Evolutionary conservation across 257 asterid species (phyloP).

Genomic region (Gentiana straminea): DNA sequence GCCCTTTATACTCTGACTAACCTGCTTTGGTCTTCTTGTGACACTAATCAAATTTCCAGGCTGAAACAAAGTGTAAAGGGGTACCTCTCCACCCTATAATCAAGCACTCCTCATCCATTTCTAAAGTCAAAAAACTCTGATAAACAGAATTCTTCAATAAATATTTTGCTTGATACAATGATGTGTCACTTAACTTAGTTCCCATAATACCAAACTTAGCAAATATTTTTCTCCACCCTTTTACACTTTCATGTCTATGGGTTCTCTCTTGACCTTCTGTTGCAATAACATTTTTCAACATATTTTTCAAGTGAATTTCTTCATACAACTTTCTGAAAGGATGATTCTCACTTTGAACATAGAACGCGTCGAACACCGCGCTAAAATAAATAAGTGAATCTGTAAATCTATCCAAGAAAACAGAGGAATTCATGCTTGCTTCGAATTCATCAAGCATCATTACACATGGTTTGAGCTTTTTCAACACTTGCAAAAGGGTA

Average conservation of each 20-base stretch:
- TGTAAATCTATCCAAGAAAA: slow-evolving; percentile 18
- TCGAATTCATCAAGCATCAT: slow-evolving; percentile 26
- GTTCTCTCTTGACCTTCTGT: slow-evolving; percentile 29
- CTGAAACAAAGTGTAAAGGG: neutral
- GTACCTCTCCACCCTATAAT: neutral
- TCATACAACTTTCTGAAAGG: slow-evolving; percentile 16
- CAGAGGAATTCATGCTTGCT: slow-evolving; percentile 14
- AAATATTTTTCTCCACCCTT: too few relatives aligned
- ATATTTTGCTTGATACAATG: too few relatives aligned
- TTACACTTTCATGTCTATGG: too few relatives aligned
- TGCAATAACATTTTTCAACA: slow-evolving; percentile 23
- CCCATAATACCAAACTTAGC: too few relatives aligned
- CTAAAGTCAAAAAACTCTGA: slow-evolving; percentile 13
- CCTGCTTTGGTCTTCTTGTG: too few relatives aligned
- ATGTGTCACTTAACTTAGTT: too few relatives aligned
- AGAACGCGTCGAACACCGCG: slow-evolving; percentile 20
- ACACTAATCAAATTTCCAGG: neutral
- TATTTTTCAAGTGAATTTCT: slow-evolving; percentile 9
- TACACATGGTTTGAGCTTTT: slow-evolving; percentile 20
- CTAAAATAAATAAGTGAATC: slow-evolving; percentile 16
- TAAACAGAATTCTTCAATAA: too few relatives aligned
- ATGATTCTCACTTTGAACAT: slow-evolving; percentile 12
- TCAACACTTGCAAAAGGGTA: slow-evolving; percentile 13
- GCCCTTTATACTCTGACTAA: too few relatives aligned
- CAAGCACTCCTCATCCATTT: slow-evolving; percentile 26